phyloP scores from a whole-genome alignment of 495 filamentous ascomycete species.

The Tuber melanosporum region DNA sequence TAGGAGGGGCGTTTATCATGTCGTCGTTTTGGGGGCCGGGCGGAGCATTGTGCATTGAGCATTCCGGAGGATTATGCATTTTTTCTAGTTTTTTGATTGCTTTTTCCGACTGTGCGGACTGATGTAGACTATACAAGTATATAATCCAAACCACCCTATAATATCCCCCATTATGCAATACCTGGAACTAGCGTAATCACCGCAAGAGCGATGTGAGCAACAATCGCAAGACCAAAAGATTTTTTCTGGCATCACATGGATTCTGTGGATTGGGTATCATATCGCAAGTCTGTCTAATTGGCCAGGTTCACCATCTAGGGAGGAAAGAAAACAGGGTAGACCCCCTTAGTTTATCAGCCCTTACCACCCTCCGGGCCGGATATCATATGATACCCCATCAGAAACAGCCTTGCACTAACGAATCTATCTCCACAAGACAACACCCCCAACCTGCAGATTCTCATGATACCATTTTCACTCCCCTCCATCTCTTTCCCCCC shows the following conservation, averaged over 20 bases:
- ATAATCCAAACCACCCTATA: not conserved
- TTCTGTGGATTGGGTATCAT: not conserved
- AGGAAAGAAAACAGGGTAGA: not conserved
- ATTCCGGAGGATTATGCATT: not conserved
- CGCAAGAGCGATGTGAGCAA: not conserved
- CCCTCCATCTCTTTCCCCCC: not conserved
- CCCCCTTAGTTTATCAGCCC: not conserved
- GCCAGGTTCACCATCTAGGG: not conserved
- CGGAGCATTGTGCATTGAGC: not conserved
- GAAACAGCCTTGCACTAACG: not conserved
- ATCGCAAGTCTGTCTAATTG: not conserved
- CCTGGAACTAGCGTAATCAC: not conserved
- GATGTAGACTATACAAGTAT: not conserved
- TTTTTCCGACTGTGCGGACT: not conserved
- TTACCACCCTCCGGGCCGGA: not conserved
- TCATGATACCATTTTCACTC: not conserved
- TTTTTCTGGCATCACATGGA: not conserved
- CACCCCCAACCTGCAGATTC: not conserved
- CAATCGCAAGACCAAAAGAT: not conserved
- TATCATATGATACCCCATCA: not conserved
- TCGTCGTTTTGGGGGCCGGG: not conserved
- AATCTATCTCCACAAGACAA: not conserved
- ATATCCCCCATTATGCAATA: not conserved
- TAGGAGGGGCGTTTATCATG: not conserved
- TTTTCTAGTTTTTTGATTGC: not conserved